Evolutionary conservation across 371 early-diverging fungal genomes (phyloP).

Genomic region (Thermomucor indicae-seudaticae): DNA sequence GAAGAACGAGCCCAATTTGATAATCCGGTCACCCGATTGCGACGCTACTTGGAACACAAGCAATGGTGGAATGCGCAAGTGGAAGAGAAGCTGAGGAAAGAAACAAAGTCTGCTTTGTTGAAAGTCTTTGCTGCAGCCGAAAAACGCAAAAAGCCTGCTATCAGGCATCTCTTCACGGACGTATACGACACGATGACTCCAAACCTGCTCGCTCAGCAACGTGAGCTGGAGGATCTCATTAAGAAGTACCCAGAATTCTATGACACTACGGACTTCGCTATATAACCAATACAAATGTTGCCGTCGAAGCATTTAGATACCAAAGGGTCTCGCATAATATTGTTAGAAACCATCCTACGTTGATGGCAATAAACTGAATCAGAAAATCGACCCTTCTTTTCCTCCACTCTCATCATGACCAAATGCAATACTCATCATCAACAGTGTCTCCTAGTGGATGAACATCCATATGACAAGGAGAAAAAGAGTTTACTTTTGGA

Average conservation of each 20-base stretch:
- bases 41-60: conserved; percentile 82
- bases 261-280: conserved; percentile 46
- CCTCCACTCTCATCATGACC: too few species aligned
- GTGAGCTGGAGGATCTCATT: conserved; percentile 73
- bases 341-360: too few species aligned
- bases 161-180: conserved; percentile 86
- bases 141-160: conserved; percentile 81
- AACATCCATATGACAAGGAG: too few species aligned
- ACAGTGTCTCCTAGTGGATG: too few species aligned
- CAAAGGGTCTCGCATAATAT: too few species aligned
- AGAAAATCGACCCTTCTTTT: too few species aligned
- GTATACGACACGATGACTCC: conserved; percentile 88
- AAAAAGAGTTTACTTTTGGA: too few species aligned
- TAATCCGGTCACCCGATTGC: conserved; percentile 89
- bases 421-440: too few species aligned
- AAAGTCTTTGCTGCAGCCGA: conserved; percentile 83
- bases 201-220: conserved; percentile 72
- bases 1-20: conserved; percentile 74
- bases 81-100: conserved; percentile 63
- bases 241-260: conserved; percentile 89
- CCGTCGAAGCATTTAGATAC: too few species aligned
- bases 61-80: conserved; percentile 84
- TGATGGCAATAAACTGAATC: too few species aligned
- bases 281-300: too few species aligned
- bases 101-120: conserved; percentile 70